Evolutionary conservation across 2,329 filamentous ascomycete genomes (phyloP).

Genomic region (Cladosporium halotolerans): DNA sequence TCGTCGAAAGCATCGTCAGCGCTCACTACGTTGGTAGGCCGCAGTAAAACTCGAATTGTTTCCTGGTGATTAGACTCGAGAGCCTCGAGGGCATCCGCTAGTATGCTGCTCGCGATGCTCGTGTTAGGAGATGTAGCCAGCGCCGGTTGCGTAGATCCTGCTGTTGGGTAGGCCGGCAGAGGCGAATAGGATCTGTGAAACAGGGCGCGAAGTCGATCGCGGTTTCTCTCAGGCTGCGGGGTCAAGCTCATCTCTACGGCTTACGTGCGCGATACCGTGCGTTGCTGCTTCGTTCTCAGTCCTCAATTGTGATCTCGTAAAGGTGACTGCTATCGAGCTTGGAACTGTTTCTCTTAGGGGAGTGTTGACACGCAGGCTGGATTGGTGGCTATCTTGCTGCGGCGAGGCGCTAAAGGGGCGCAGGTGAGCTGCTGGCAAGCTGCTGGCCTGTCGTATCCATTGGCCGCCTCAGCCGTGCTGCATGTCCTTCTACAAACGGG

Average conservation of each 20-base stretch:
- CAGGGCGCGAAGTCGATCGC: not conserved
- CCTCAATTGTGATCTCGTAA: not conserved
- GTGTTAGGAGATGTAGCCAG: conserved; percentile 19
- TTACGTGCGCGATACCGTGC: not conserved
- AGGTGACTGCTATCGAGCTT: not conserved
- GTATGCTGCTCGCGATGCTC: conserved; percentile 11
- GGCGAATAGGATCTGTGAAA: not conserved
- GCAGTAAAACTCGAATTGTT: not conserved
- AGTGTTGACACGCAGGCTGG: not conserved
- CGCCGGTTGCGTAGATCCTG: conserved; percentile 8
- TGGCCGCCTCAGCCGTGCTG: not conserved
- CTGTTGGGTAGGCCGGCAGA: not conserved
- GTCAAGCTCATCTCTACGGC: not conserved
- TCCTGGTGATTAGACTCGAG: not conserved
- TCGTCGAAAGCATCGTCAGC: not conserved
- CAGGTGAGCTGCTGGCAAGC: not conserved
- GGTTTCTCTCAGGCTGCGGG: not conserved
- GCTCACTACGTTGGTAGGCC: not conserved
- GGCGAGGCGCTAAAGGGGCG: not conserved
- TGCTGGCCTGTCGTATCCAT: not conserved
- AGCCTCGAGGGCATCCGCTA: conserved; percentile 8
- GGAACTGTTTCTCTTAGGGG: not conserved
- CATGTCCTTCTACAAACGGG: not conserved
- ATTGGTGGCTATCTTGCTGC: not conserved
- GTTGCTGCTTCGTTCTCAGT: not conserved